phyloP scores from a whole-genome alignment of 805 yeast species.

The Wickerhamomyces canadensis region DNA sequence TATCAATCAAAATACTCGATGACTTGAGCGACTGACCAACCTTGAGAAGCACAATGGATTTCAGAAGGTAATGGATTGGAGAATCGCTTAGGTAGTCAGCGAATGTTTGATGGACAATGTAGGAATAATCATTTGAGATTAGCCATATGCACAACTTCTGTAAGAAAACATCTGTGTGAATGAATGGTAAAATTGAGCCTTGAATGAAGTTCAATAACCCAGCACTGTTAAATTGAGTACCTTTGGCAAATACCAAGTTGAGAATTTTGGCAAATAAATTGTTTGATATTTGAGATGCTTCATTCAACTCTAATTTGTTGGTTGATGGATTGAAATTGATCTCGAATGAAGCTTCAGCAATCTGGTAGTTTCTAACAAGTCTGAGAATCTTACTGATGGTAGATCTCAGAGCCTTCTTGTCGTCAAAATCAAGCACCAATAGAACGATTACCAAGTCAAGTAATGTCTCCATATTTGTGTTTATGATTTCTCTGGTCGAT shows the following conservation, averaged over 20 bases:
- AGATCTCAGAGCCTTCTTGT: constrained; percentile 14
- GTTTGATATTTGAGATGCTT: constrained; percentile 5
- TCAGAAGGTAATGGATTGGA: constrained; percentile 17
- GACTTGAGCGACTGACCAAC: constrained; percentile 25
- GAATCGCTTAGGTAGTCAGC: constrained; percentile 12
- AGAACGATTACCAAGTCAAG: constrained; percentile 29
- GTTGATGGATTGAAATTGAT: constrained; percentile 9
- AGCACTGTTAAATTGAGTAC: constrained; percentile 11
- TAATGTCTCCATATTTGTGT: constrained; percentile 26
- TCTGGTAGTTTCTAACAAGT: constrained; percentile 14
- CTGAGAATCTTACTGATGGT: constrained; percentile 15
- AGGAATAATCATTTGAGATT: constrained; percentile 8
- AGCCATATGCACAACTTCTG: constrained; percentile 7
- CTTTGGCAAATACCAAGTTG: constrained; percentile 7
- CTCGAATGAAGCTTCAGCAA: constrained; percentile 11
- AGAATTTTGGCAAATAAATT: constrained; percentile 11
- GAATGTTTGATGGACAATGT: constrained; percentile 13
- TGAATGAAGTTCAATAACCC: constrained; percentile 11
- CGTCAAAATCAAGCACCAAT: constrained; percentile 33
- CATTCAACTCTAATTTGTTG: constrained; percentile 18
- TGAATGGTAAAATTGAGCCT: constrained; percentile 12
- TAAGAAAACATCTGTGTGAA: constrained; percentile 15
- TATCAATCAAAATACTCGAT: constrained; percentile 24
- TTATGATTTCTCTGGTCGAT: constrained; percentile 24
- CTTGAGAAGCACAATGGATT: constrained; percentile 20